Evolutionary conservation across 176 grass and related monocot species (phyloP), one percentile per base, ranked within the genome.

Genomic region (bread wheat (Triticum aestivum)): DNA sequence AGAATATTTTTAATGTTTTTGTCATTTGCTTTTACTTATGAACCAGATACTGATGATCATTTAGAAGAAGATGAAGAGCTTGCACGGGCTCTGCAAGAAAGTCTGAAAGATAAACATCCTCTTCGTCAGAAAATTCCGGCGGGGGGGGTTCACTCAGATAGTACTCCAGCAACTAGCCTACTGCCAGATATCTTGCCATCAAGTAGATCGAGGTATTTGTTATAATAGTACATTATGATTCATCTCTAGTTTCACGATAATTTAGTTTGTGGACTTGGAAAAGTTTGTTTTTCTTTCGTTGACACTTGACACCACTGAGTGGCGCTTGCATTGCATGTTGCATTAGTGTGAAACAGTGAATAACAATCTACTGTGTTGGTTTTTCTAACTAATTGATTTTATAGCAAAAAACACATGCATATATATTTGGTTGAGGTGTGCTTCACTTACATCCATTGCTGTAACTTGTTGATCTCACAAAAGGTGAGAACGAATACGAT

Each of bases 61-160:
- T 73, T 92, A 54, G 88, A 89, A 64, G 92, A 97, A 88, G 95
- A 97, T 88, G 95, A 94, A 88, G 86, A 91, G 69, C 71, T 97
- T 88, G 92, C 92, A 87, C 82, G 88, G 44, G 95, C 95, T 83
- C 67, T 97, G 58, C 92, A 98, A 82, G 91, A 95, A 90, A 98
- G 93, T 91, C 56, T 95, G 89, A 90, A 98, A 74, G 69, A 79
- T 73, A 93, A 91, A 73, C 83, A 85, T 89, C 84, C 84, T 68
- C 75, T 78, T 86, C 79, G 30, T 86, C 76, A 59, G 61, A 86
- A 87, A 65, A 79, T 85, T 75, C 87, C 89, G 21, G 51, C 15
- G 47, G 75, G 86, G 33, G 89, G 86, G 79, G 74, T 59, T 83
- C 73, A 33, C 32, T 37, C 80, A 65, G 80, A 87, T 78, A 92